Base-by-base conservation (phyloP, 2,329 filamentous ascomycete genomes). In the Fusarium torreyae region DNA sequence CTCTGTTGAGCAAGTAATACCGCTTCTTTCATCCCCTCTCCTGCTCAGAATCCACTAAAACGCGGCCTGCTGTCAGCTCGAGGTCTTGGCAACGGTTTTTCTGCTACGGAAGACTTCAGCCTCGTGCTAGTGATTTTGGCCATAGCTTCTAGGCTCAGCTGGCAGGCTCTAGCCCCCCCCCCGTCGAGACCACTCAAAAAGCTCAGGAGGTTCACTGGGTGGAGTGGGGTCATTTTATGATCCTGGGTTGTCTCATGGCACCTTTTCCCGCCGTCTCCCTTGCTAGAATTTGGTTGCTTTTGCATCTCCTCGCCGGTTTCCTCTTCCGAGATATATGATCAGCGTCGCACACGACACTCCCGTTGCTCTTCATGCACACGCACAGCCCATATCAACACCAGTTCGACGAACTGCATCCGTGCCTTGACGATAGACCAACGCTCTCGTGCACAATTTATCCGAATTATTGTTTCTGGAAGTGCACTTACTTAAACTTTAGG, bases 31-130 rank as follows among this genome's bases (percentile, higher is more conserved):
- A 66, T 22, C 36, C 44, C 15, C 49, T 58, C 52, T 44, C 40
- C 56, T 48, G 38, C 33, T 33, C 28, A 56, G 11, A 49, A 26
- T 28, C 34, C 45, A 31, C 43, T 48, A 40, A 51, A 33, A 42
- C 52, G 46, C 46, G 53, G 62, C 53, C 65, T 53, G 38, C 42
- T 28, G 42, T 43, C 45, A 65, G 53, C 62, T 65, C 45, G 24
- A 34, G 24, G 34, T 57, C 68, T 70, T 71, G 68, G 68, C 68
- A 70, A 70, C 64, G 68, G 68, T 58, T 66, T 68, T 42, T 17
- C 38, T 46, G 24, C 49, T 18, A 55, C 22, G 9, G 22, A 43
- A 38, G 26, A 44, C 33, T 44, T 66, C 68, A 70, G 68, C 68
- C 68, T 70, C 68, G 68, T 70, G 59, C 68, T 71, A 69, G 68